Conservation (phyloP, 495 filamentous ascomycete genomes). For the Podospora bellae-mahoneyi region DNA sequence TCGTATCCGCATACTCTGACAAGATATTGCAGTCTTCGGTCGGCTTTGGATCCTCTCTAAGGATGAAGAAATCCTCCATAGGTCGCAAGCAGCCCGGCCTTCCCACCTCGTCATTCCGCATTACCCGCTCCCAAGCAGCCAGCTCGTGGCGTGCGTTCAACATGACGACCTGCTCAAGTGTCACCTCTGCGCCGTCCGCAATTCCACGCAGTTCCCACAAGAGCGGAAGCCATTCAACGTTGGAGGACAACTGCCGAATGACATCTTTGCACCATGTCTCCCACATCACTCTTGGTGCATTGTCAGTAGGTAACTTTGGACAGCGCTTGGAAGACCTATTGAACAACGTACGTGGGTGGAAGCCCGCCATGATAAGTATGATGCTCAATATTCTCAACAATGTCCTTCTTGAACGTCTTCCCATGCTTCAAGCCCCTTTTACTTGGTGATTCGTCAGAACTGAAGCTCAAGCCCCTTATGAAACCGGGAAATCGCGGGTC, state of each 20-base stretch:
- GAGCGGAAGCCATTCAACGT: background rate
- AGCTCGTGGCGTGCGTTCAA: constrained; percentile 1
- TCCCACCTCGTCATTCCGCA: too few relatives aligned
- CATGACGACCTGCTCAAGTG: background rate
- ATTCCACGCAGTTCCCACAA: background rate
- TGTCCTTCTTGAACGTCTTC: background rate
- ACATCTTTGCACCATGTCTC: background rate
- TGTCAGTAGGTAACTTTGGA: background rate
- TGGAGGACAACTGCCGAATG: too few relatives aligned
- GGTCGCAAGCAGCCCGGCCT: background rate
- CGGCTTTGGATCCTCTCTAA: background rate
- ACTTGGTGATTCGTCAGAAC: background rate
- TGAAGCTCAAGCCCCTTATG: background rate
- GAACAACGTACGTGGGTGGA: background rate
- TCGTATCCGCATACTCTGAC: background rate
- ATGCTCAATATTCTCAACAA: background rate
- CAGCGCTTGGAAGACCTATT: background rate
- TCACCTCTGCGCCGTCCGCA: background rate
- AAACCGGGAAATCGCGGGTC: background rate
- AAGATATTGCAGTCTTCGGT: background rate
- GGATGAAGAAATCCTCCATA: too few relatives aligned
- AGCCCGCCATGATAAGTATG: background rate
- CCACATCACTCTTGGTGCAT: background rate
- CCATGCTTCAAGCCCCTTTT: background rate
- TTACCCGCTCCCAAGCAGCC: background rate